These are phyloP conservation scores for Diplodia mutila DNA, from an alignment of 2,329 filamentous ascomycete genomes.

Conservation along the genomic window DNA sequence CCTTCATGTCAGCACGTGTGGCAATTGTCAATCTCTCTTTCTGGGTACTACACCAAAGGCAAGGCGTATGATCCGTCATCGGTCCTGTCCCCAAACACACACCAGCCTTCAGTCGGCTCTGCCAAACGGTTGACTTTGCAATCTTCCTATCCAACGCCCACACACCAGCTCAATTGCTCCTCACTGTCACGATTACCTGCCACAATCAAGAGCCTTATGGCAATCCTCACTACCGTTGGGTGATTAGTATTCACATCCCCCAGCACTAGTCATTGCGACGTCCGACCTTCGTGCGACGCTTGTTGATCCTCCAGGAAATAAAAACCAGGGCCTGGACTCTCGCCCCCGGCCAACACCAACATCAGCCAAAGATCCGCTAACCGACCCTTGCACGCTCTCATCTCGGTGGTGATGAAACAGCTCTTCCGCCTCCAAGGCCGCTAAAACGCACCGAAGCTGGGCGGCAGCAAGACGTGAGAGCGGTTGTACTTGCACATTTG, in stretches of 20 bases:
- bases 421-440: background rate
- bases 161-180: background rate
- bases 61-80: background rate
- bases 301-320: background rate
- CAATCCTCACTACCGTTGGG: background rate
- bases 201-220: background rate
- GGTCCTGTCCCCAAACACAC: background rate
- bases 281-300: background rate
- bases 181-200: background rate
- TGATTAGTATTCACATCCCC: background rate
- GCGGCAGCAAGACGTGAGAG: background rate
- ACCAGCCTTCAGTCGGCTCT: background rate
- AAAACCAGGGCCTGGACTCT: background rate
- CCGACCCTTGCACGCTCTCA: background rate
- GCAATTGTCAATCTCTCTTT: background rate
- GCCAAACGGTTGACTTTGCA: background rate
- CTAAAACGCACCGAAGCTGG: background rate
- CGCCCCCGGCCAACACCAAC: background rate
- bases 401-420: background rate
- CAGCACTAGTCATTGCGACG: background rate
- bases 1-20: background rate
- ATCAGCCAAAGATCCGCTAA: background rate
- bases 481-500: background rate
- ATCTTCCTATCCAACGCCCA: background rate
- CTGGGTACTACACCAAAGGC: background rate